Evolutionary conservation across 192 early-diverging fungal genomes (phyloP).

Genomic region (Neocallimastix lanati): DNA sequence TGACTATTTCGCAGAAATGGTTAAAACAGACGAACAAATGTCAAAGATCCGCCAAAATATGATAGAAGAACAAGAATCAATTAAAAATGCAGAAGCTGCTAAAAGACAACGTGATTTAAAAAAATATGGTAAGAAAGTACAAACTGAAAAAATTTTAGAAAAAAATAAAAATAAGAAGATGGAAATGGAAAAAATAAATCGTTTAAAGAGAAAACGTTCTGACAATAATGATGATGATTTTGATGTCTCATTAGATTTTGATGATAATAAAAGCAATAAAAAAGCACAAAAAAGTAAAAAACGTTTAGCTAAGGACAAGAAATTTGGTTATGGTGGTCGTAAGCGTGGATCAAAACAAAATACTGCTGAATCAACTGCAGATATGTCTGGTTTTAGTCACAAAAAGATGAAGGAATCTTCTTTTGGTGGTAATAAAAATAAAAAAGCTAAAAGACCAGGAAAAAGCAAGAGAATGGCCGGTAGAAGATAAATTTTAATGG

Average conservation of each 20-base stretch:
- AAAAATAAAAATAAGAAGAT: constrained; percentile 70
- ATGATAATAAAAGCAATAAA: constrained; percentile 5
- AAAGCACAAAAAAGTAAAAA: constrained; percentile 15
- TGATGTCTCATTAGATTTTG: constrained; percentile 19
- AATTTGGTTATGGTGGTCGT: constrained; percentile 84
- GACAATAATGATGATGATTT: constrained; percentile 19
- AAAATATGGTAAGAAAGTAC: constrained; percentile 96
- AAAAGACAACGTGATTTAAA: constrained; percentile 76
- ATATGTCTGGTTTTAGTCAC: constrained; percentile 43
- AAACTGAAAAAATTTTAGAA: constrained; percentile 75
- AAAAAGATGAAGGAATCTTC: background rate
- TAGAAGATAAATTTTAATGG: background rate
- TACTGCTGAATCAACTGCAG: constrained; percentile 52
- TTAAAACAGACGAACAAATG: constrained; percentile 94
- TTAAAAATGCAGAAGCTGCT: constrained; percentile 67
- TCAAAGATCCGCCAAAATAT: constrained; percentile 65
- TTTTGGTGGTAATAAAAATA: background rate
- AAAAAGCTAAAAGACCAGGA: background rate
- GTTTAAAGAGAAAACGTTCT: constrained; percentile 67
- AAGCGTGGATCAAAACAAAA: constrained; percentile 63
- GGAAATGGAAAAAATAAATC: constrained; percentile 78
- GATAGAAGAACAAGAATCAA: constrained; percentile 58
- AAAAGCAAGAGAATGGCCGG: background rate
- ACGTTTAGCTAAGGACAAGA: constrained; percentile 54
- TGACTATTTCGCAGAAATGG: constrained; percentile 97